Conservation (phyloP, 2,329 filamentous ascomycete genomes). For the Trichothecium roseum region DNA sequence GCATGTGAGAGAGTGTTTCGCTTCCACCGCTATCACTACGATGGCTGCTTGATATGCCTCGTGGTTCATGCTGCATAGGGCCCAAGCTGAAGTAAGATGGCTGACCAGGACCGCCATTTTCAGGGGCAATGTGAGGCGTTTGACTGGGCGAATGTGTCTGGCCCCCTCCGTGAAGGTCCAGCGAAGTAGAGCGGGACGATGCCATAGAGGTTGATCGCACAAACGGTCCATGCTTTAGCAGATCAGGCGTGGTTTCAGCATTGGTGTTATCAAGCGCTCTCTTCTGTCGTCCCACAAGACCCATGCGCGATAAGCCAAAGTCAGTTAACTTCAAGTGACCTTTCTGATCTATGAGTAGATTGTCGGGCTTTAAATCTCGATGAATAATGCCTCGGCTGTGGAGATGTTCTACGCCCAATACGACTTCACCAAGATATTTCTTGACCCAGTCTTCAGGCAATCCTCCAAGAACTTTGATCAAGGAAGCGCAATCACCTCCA, state of each 20-base stretch:
- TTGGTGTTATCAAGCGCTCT: conserved; percentile 69
- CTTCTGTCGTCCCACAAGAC: conserved; percentile 91
- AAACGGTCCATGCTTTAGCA: conserved; percentile 88
- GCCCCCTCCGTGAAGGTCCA: conserved; percentile 66
- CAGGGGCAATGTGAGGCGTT: conserved; percentile 79
- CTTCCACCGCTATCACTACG: conserved; percentile 90
- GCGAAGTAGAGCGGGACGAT: conserved; percentile 86
- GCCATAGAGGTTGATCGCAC: conserved; percentile 73
- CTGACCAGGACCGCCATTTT: conserved; percentile 55
- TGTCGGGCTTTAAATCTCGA: conserved; percentile 93
- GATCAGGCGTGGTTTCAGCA: conserved; percentile 78
- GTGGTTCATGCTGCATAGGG: conserved; percentile 45
- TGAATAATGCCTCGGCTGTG: conserved; percentile 94
- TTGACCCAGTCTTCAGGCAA: conserved; percentile 96
- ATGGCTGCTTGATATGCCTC: conserved; percentile 61
- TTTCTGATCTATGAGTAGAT: conserved; percentile 91
- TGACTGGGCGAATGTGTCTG: conserved; percentile 64
- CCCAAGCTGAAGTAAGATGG: conserved; percentile 87
- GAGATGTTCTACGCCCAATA: conserved; percentile 92
- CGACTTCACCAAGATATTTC: conserved; percentile 92
- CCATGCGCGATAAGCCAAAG: conserved; percentile 95
- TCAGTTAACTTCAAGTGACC: conserved; percentile 96
- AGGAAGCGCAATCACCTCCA: conserved; percentile 88
- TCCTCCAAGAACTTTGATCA: conserved; percentile 88
- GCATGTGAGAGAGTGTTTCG: conserved; percentile 73